A percentile compares a stretch with the other conserved stretches of the same genome.
phyloP scores from a whole-genome alignment of 2,329 filamentous ascomycete genomes.

The Penicillium decumbens region DNA sequence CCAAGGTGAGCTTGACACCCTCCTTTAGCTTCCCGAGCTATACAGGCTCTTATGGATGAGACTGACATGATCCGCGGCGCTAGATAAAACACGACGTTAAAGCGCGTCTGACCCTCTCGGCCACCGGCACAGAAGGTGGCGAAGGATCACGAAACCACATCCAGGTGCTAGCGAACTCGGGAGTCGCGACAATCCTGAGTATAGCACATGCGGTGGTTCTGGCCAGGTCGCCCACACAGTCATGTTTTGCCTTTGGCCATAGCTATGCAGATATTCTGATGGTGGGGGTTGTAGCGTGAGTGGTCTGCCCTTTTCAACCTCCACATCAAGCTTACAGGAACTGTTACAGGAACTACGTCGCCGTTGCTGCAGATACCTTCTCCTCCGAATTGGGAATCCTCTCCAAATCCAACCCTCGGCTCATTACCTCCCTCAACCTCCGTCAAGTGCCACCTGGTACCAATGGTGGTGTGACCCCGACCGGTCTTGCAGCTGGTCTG shows the following conservation, averaged over 20 bases:
- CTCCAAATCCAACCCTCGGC: constrained; percentile 66
- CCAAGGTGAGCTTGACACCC: constrained; percentile 56
- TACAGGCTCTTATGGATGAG: background rate
- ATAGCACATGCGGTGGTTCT: constrained; percentile 49
- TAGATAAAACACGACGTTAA: constrained; percentile 86
- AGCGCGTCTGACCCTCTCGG: constrained; percentile 70
- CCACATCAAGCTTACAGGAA: background rate
- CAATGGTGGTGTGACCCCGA: constrained; percentile 81
- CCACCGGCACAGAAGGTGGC: constrained; percentile 65
- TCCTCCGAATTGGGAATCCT: constrained; percentile 93
- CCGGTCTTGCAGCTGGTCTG: constrained; percentile 68
- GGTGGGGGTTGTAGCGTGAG: constrained; percentile 41
- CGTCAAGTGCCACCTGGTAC: constrained; percentile 82
- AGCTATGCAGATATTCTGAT: constrained; percentile 36
- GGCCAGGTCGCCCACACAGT: constrained; percentile 10
- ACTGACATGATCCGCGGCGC: constrained; percentile 3
- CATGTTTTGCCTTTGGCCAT: constrained; percentile 40
- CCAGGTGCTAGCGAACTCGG: constrained; percentile 87
- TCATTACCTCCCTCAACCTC: constrained; percentile 76
- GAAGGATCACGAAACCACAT: constrained; percentile 79
- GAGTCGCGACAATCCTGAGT: constrained; percentile 65
- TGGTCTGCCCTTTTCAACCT: background rate
- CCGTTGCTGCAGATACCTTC: constrained; percentile 88
- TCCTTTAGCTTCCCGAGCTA: too few species aligned
- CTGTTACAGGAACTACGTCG: constrained; percentile 68